These are phyloP conservation scores for Melastoma candidum DNA, from an alignment of 441 rosid species.

Conservation along the genomic window DNA sequence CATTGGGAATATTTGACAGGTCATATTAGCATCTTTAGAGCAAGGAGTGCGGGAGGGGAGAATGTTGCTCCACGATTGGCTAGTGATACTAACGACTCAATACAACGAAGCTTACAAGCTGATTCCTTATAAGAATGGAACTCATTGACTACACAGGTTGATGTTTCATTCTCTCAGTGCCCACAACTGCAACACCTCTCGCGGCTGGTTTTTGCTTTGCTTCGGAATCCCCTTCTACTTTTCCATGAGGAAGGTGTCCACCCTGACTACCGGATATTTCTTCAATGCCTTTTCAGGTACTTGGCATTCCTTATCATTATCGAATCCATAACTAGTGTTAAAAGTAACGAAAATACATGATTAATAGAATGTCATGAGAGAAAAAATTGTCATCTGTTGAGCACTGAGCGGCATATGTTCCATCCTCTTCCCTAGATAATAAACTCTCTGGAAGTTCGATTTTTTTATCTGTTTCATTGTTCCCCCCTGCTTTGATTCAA, in stretches of 20 bases:
- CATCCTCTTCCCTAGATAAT: too few relatives aligned
- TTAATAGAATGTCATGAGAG: too few relatives aligned
- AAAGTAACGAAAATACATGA: too few relatives aligned
- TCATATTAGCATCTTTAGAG: slow-evolving; percentile 79
- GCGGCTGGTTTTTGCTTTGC: slow-evolving; percentile 83
- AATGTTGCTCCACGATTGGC: slow-evolving; percentile 93
- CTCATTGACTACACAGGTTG: slow-evolving; percentile 52
- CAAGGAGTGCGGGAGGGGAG: slow-evolving; percentile 95
- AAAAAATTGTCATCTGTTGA: too few relatives aligned
- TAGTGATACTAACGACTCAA: slow-evolving; percentile 80
- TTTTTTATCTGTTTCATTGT: too few relatives aligned
- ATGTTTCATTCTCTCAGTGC: slow-evolving; percentile 81
- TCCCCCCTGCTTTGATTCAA: too few relatives aligned
- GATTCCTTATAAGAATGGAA: slow-evolving; percentile 54
- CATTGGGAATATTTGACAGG: slow-evolving; percentile 23
- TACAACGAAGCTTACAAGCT: slow-evolving; percentile 72
- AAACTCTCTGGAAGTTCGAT: too few relatives aligned
- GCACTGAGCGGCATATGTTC: too few relatives aligned
- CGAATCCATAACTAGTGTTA: background rate
- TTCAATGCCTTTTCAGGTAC: slow-evolving; percentile 98
- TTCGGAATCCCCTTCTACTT: slow-evolving; percentile 83
- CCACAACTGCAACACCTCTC: slow-evolving; percentile 82
- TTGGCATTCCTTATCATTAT: background rate
- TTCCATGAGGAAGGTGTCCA: slow-evolving; percentile 99
- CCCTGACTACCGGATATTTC: slow-evolving; percentile 84